Conservation (phyloP, 805 yeast genomes). For the Candida anglica region DNA sequence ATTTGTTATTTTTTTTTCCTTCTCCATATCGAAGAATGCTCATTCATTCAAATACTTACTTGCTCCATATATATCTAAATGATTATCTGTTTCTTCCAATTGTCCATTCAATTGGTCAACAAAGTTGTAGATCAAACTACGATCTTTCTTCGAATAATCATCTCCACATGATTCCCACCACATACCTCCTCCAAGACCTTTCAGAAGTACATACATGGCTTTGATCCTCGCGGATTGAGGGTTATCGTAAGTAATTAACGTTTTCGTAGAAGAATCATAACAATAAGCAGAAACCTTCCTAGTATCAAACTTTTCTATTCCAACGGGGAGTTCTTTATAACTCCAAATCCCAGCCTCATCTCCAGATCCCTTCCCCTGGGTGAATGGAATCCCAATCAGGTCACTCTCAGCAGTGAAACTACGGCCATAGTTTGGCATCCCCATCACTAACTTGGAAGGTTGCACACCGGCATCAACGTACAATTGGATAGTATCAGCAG, state of each 20-base stretch:
- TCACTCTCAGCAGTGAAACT: conserved; percentile 23
- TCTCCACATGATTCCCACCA: conserved; percentile 96
- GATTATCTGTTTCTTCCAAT: conserved; percentile 13
- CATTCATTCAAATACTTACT: conserved; percentile 11
- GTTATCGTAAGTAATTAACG: conserved; percentile 66
- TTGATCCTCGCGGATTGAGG: conserved; percentile 49
- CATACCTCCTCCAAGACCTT: conserved; percentile 75
- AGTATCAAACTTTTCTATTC: conserved; percentile 43
- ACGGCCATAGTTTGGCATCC: conserved; percentile 85
- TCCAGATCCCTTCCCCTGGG: conserved; percentile 30
- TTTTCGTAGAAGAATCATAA: conserved; percentile 31
- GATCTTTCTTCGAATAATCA: conserved; percentile 18
- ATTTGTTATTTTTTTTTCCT: too few relatives aligned
- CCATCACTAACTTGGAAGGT: conserved; percentile 58
- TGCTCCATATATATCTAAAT: conserved; percentile 9
- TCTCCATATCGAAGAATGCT: too few relatives aligned
- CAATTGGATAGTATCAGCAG: conserved; percentile 42
- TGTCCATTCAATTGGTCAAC: conserved; percentile 32
- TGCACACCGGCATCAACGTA: conserved; percentile 42
- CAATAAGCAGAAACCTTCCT: conserved; percentile 49
- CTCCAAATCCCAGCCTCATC: conserved; percentile 48
- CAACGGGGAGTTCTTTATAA: conserved; percentile 51
- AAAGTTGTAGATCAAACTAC: conserved; percentile 45
- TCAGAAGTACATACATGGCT: conserved; percentile 49
- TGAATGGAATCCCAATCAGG: conserved; percentile 42